Percentiles rank a stretch among this genome's conserved stretches.
phyloP scores from a whole-genome alignment of 2,329 filamentous ascomycete species.

The Colletotrichum tropicicola region DNA sequence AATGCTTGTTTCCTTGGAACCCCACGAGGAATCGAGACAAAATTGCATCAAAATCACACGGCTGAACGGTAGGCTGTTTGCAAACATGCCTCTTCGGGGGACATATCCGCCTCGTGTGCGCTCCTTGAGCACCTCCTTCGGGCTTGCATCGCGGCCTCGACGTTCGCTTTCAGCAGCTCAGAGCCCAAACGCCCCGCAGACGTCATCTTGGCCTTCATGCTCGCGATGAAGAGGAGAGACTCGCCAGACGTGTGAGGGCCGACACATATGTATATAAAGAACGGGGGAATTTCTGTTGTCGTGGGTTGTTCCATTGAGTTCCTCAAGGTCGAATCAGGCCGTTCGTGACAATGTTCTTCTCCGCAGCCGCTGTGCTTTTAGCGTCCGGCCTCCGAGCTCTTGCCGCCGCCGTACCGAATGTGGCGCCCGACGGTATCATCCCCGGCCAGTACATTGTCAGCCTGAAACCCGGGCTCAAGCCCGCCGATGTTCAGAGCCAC shows the following conservation, averaged over 20 bases:
- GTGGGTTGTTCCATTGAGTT: background rate
- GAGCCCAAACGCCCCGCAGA: background rate
- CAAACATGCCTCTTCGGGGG: background rate
- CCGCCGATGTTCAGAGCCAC: conserved; percentile 43
- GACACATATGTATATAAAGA: background rate
- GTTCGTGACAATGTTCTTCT: background rate
- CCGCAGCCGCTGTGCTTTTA: background rate
- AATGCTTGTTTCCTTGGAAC: background rate
- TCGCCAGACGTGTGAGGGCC: background rate
- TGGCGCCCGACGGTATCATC: background rate
- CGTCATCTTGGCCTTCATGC: conserved; percentile 8
- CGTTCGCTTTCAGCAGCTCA: conserved; percentile 3
- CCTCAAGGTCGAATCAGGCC: background rate
- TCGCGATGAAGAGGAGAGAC: background rate
- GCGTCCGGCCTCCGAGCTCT: background rate
- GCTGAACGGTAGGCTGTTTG: background rate
- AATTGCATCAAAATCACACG: conserved; percentile 9
- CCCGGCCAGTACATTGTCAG: conserved; percentile 15
- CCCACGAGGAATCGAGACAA: background rate
- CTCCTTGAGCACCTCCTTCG: background rate
- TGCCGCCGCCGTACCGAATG: background rate
- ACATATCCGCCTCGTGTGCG: background rate
- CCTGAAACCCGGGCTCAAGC: conserved; percentile 36
- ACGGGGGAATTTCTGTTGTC: background rate
- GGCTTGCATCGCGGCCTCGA: conserved; percentile 1